Conservation (phyloP, 163 green algal genomes). For the Dunaliella salina region DNA sequence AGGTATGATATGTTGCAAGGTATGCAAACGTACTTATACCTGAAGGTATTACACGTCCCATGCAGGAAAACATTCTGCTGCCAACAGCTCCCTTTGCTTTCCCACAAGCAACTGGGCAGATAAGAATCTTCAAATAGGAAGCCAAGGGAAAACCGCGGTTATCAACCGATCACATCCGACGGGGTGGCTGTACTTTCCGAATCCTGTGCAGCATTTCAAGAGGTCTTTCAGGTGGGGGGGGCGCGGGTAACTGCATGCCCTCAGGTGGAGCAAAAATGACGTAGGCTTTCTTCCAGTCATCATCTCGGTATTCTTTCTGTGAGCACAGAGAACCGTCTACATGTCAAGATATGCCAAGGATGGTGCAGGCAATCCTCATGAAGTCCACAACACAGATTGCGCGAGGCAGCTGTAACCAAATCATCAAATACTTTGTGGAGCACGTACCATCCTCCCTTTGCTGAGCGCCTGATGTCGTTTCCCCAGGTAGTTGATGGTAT, state of each 20-base stretch:
- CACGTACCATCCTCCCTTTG: not conserved
- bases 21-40: no score
- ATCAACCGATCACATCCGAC: not conserved
- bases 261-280: constrained; percentile 48
- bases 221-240: not conserved
- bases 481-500: constrained; percentile 81
- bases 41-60: no score
- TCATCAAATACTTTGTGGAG: no score
- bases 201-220: constrained; percentile 5
- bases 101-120: no score
- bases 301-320: constrained; percentile 25
- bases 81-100: no score
- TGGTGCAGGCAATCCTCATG: not conserved
- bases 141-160: no score
- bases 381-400: not conserved
- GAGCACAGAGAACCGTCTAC: no score
- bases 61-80: no score
- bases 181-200: not conserved
- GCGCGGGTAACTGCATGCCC: not conserved
- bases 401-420: no score
- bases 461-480: not conserved
- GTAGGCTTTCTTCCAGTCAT: constrained; percentile 87
- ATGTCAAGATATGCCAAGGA: no score
- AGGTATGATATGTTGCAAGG: no score
- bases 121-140: no score